Evolutionary conservation across 108 stramenopile species (phyloP).

Genomic region (Poteriospumella lacustris): DNA sequence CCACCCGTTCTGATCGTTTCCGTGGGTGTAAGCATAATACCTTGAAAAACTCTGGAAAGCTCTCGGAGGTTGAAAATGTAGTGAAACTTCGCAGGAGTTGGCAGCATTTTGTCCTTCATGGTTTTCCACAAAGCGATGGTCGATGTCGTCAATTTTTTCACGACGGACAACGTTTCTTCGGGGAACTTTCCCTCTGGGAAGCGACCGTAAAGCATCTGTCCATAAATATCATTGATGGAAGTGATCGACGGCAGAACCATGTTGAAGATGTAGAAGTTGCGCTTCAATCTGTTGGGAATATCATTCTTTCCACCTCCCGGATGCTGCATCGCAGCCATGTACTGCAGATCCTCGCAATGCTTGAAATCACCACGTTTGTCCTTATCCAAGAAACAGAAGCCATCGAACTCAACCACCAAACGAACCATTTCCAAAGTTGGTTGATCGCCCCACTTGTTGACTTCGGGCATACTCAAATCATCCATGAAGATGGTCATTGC

Average conservation of each 20-base stretch:
- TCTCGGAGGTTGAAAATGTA: conserved; percentile 88
- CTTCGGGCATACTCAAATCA: conserved; percentile 80
- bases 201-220: conserved; percentile 73
- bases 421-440: conserved; percentile 78
- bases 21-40: conserved; percentile 72
- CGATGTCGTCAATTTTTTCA: conserved; percentile 64
- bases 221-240: conserved; percentile 84
- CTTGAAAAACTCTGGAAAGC: conserved; percentile 77
- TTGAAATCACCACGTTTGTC: conserved; percentile 86
- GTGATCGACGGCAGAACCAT: conserved; percentile 75
- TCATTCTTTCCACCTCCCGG: conserved; percentile 83
- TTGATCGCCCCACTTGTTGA: conserved; percentile 86
- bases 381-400: conserved; percentile 83
- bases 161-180: conserved; percentile 51
- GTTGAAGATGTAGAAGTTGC: conserved; percentile 84
- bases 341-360: conserved; percentile 74
- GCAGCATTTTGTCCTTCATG: conserved; percentile 78
- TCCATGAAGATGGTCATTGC: conserved; percentile 87
- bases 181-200: conserved; percentile 53
- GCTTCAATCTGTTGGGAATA: conserved; percentile 80
- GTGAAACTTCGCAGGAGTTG: conserved; percentile 84
- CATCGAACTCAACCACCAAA: conserved; percentile 68
- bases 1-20: conserved; percentile 66
- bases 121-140: conserved; percentile 71
- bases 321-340: conserved; percentile 79